Evolutionary conservation across 2,329 filamentous ascomycete species (phyloP), one percentile per base, ranked within the genome.

Genomic region (Trichophyton equinum): DNA sequence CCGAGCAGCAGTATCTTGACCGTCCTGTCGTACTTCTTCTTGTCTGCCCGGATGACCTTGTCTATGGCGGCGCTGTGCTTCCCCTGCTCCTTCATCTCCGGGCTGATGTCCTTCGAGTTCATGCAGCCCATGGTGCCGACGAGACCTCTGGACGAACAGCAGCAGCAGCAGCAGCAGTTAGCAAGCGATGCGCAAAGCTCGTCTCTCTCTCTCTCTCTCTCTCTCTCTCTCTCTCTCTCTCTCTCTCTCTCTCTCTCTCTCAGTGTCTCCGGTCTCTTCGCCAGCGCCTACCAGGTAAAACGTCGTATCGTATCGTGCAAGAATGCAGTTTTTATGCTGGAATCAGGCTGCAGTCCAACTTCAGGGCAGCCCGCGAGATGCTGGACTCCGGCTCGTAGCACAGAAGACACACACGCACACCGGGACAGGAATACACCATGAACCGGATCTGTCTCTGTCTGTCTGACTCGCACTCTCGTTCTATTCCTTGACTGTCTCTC

Each of bases 1-100:
- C 92, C 92, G 65, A 99, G 81, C 67, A 99, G 80, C 67, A 99
- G 78, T 65, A 99, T 85, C 81, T 97, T 99, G 70, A 97, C 89
- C 72, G 96, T 91, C 71, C 87, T 87, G 61, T 87, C 79, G 80
- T 94, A 81, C 67, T 82, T 82, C 82, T 94, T 96, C 78, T 92
- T 90, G 78, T 97, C 94, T 68, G 85, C 83, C 64, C 89, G 87
- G 68, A 99, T 83, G 69, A 84, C 78, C 76, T 87, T 89, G 72
- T 99, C 94, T 68, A 99, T 91, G 73, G 94, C 89, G 67, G 74
- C 74, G 71, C 75, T 79, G 33, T 72, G 72, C 63, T 73, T 73
- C 20, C 69, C 47, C 15, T 75, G 75, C 25, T 76, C 73, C 67
- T 73, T 76, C 59, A 77, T 76, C 61, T 67, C 68, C 61, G 67